phyloP scores from a whole-genome alignment of 2,329 filamentous ascomycete species.

The Apiospora phragmitis region DNA sequence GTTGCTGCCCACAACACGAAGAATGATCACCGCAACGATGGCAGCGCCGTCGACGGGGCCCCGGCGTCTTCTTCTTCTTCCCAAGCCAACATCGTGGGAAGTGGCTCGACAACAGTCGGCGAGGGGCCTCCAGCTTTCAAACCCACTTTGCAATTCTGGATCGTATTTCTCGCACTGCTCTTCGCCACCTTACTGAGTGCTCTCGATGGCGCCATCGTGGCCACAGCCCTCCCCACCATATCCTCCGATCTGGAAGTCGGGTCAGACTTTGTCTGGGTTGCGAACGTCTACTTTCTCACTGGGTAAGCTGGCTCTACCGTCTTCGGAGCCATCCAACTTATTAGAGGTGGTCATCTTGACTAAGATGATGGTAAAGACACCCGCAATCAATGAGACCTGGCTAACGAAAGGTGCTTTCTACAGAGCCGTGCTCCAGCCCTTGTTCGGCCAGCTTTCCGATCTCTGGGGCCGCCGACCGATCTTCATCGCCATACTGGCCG shows the following conservation, averaged over 20 bases:
- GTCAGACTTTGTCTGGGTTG: slow-evolving; percentile 20
- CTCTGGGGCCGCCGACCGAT: slow-evolving; percentile 46
- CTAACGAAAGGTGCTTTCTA: slow-evolving; percentile 11
- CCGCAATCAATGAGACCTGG: too few species aligned
- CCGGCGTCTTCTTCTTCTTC: not conserved
- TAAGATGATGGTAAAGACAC: too few species aligned
- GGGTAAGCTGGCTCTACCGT: not conserved
- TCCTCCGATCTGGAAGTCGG: slow-evolving; percentile 17
- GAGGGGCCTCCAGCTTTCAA: not conserved
- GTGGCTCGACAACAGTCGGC: not conserved
- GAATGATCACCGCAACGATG: not conserved
- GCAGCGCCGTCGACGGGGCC: not conserved
- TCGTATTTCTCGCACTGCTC: not conserved
- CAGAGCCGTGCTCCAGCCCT: slow-evolving; percentile 40
- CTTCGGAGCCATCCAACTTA: not conserved
- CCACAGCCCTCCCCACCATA: slow-evolving; percentile 23
- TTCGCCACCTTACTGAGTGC: not conserved
- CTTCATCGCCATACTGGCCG: not conserved
- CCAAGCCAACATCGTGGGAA: not conserved
- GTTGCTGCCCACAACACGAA: not conserved
- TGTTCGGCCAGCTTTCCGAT: slow-evolving; percentile 43
- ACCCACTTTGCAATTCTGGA: not conserved
- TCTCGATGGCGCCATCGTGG: slow-evolving; percentile 19
- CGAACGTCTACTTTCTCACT: slow-evolving; percentile 14
- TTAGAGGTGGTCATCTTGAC: not conserved